A percentile compares a stretch with the other conserved stretches of the same genome.
These are phyloP conservation scores for Entrophospora sp. DNA, from an alignment of 192 early-diverging fungal species.

Conservation along the genomic window DNA sequence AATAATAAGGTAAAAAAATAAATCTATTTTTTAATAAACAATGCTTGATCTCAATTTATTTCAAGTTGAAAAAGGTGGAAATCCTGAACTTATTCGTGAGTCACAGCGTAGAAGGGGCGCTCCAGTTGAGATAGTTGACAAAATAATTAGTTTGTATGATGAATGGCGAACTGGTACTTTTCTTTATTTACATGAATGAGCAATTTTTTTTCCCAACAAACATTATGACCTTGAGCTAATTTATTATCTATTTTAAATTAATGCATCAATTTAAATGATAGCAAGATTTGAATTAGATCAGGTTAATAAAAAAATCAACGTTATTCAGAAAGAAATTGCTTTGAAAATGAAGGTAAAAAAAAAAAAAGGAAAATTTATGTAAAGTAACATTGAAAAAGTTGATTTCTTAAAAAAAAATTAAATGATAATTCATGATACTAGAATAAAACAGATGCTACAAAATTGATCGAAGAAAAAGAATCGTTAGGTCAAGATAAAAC, in stretches of 20 bases:
- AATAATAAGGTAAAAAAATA: background rate
- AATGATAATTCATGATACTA: too few species aligned
- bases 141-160: slow-evolving; percentile 82
- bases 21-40: slow-evolving; percentile 8
- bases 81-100: slow-evolving; percentile 85
- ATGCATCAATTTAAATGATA: slow-evolving; percentile 25
- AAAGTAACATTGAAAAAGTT: too few species aligned
- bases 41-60: slow-evolving; percentile 94
- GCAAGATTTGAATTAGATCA: slow-evolving; percentile 81
- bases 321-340: slow-evolving; percentile 84
- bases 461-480: slow-evolving; percentile 68
- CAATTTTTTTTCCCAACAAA: too few species aligned
- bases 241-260: too few species aligned
- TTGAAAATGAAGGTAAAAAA: slow-evolving; percentile 69
- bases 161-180: slow-evolving; percentile 58
- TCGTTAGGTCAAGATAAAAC: slow-evolving; percentile 64
- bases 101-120: slow-evolving; percentile 88
- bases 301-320: slow-evolving; percentile 85
- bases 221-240: too few species aligned
- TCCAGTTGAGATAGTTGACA: slow-evolving; percentile 77
- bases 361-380: too few species aligned
- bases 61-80: slow-evolving; percentile 83
- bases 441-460: slow-evolving; percentile 73
- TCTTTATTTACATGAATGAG: too few species aligned
- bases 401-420: too few species aligned